Conservation (phyloP, 140 eudicot species). For the Bidens hawaiensis region DNA sequence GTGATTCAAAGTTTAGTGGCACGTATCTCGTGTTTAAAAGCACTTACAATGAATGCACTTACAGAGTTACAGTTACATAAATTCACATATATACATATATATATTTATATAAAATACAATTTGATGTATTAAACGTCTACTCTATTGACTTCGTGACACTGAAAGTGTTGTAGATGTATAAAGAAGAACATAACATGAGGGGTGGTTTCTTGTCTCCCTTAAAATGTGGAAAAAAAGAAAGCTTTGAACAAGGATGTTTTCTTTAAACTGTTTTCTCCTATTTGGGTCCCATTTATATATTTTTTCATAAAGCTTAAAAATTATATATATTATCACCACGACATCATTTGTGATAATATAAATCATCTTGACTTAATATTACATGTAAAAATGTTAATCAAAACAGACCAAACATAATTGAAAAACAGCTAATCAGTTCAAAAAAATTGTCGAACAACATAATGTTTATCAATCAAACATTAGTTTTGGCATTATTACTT, state of each 20-base stretch:
- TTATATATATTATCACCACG: conserved; percentile 12
- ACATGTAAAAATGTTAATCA: not conserved
- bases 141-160: conserved; percentile 33
- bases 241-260: conserved; percentile 7
- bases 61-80: too few relatives aligned
- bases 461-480: too few relatives aligned
- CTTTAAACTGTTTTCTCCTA: not conserved
- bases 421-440: not conserved
- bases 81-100: too few relatives aligned
- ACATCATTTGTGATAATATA: conserved; percentile 27
- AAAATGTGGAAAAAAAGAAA: conserved; percentile 14
- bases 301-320: not conserved
- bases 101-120: too few relatives aligned
- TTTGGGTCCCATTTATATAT: conserved; percentile 3
- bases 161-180: conserved; percentile 17
- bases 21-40: too few relatives aligned
- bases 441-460: too few relatives aligned
- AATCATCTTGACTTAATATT: too few relatives aligned
- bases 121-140: not conserved
- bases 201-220: conserved; percentile 31
- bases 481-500: too few relatives aligned
- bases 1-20: too few relatives aligned
- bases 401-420: not conserved
- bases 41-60: too few relatives aligned
- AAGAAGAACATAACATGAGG: conserved; percentile 22